Evolutionary conservation across 495 filamentous ascomycete genomes (phyloP).

Genomic region (Penicillium antarcticum): DNA sequence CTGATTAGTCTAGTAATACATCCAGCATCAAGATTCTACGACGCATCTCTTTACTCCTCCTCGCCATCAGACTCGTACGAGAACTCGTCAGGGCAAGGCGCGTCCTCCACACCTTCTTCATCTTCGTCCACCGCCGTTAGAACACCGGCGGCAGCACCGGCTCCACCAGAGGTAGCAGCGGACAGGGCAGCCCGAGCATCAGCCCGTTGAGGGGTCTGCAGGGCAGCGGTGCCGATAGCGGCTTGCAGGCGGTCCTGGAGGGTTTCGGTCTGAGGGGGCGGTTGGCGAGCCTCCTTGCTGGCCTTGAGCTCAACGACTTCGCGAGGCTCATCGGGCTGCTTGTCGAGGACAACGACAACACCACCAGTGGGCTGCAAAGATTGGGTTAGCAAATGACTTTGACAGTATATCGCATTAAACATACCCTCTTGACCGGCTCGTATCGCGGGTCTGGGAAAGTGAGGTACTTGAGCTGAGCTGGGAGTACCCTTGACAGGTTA

Average conservation of each 20-base stretch:
- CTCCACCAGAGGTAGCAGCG: constrained; percentile 40
- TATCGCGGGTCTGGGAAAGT: constrained; percentile 83
- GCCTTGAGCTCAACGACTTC: constrained; percentile 80
- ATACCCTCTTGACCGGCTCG: constrained; percentile 92
- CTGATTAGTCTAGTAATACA: constrained; percentile 49
- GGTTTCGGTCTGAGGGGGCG: constrained; percentile 46
- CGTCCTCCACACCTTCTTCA: constrained; percentile 76
- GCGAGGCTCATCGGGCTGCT: constrained; percentile 72
- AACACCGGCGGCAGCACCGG: constrained; percentile 60
- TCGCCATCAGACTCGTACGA: constrained; percentile 79
- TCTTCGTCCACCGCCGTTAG: constrained; percentile 85
- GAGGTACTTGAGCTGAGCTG: constrained; percentile 91
- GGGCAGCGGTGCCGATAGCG: constrained; percentile 30
- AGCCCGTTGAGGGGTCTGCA: constrained; percentile 43
- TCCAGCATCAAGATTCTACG: constrained; percentile 24
- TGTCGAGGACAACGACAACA: constrained; percentile 86
- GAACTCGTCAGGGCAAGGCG: constrained; percentile 75
- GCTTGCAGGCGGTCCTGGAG: constrained; percentile 44
- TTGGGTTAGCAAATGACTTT: constrained; percentile 39
- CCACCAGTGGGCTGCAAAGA: constrained; percentile 81
- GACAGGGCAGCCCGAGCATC: constrained; percentile 26
- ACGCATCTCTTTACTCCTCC: constrained; percentile 46
- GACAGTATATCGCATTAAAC: constrained; percentile 21
- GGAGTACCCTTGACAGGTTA: constrained; percentile 95
- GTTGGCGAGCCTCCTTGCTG: constrained; percentile 70